Conservation (phyloP, 164 flowering plant genomes). For the Aristolochia contorta region DNA sequence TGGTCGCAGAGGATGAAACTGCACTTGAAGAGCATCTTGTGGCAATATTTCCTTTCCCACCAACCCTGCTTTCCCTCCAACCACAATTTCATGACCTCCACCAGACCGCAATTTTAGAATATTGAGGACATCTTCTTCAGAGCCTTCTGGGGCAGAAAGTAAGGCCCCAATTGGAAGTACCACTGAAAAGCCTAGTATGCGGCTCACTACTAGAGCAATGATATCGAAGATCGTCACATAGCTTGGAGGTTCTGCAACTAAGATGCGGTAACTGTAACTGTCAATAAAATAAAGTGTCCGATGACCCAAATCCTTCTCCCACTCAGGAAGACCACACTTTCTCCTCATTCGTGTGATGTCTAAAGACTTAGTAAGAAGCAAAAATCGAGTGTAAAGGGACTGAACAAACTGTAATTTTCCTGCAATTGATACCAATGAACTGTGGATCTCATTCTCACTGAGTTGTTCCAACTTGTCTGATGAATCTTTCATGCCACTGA, state of each 20-base stretch:
- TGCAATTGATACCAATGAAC: constrained; percentile 38
- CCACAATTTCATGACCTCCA: constrained; percentile 21
- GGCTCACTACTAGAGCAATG: constrained; percentile 62
- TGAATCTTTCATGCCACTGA: constrained; percentile 25
- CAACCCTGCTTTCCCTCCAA: constrained; percentile 23
- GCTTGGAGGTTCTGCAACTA: constrained; percentile 79
- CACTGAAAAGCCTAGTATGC: constrained; percentile 50
- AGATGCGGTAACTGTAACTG: constrained; percentile 27
- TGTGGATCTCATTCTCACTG: constrained; percentile 27
- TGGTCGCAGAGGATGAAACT: constrained; percentile 89
- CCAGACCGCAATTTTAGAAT: constrained; percentile 49
- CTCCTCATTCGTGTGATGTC: constrained; percentile 56
- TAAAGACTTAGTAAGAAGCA: constrained; percentile 55
- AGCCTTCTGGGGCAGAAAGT: constrained; percentile 56
- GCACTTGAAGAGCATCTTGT: constrained; percentile 81
- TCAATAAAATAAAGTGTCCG: constrained; percentile 64
- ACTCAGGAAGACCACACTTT: constrained; percentile 50
- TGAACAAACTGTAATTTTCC: constrained; percentile 69
- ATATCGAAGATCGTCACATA: constrained; percentile 66
- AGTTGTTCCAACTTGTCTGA: constrained; percentile 20
- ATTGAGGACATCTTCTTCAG: constrained; percentile 45
- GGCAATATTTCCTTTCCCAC: constrained; percentile 69
- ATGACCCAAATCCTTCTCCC: constrained; percentile 41
- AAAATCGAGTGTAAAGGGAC: constrained; percentile 56
- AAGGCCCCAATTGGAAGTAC: constrained; percentile 66